Evolutionary conservation across 2,329 filamentous ascomycete species (phyloP), one percentile per base, ranked within the genome.

Genomic region (Colletotrichum lupini): DNA sequence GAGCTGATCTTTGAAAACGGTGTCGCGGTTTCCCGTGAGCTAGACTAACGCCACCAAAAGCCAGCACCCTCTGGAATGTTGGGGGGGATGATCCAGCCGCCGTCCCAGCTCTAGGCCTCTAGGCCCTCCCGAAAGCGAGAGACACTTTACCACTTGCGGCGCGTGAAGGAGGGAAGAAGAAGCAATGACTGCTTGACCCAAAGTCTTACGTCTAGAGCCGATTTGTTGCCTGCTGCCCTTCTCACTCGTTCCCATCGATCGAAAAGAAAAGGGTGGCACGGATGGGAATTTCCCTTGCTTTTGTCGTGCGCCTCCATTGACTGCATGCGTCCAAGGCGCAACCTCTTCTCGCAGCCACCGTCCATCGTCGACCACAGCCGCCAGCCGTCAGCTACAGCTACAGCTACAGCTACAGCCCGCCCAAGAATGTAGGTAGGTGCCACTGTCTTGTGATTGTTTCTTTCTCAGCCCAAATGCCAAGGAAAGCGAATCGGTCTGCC

Each of bases 1-100:
- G 64, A 37, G 42, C 37, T 69, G 59, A 64, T 60, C 55, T 64
- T 42, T 59, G 46, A 53, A 70, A 69, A 61, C 70, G 59, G 46
- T 70, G 46, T 19, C 32, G 12, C 53, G 28, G 60, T 58, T 5
- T 60, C 59, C 26, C 66, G 35, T 16, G 19, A 55, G 55, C 66
- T 55, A 60, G 59, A 72, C 37, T 32, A 11, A 12, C 66, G 66
- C 60, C 66, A 64, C 59, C 11, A 24, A 59, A 60, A 19, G 9
- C 3, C 9, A 12, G 9, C 11, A 12, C 32, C 30, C 37, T 32
- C 66, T 55, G 66, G 59, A 59, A 59, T 55, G 55, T 35, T 35
- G 37, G 12, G 22, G 19, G 14, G n/a, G 2, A 16, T 30, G 26
- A 70, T 52, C 60, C 32, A 56, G 56, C 30, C 24, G 9, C 22